Evolutionary conservation across 441 rosid genomes (phyloP).

Genomic region (Biscutella laevigata): DNA sequence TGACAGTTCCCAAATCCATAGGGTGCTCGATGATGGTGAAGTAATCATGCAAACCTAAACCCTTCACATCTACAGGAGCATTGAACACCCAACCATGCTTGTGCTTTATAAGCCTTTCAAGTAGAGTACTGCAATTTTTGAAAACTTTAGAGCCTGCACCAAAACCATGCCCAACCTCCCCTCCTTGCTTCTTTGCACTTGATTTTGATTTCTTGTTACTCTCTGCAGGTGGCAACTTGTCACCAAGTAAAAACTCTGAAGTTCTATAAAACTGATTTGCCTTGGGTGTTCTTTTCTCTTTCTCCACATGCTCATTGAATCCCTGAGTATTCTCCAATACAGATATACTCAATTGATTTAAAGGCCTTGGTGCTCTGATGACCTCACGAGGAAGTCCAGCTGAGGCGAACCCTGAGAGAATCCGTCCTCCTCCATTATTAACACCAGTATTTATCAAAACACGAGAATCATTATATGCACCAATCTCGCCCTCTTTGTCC

Average conservation of each 20-base stretch:
- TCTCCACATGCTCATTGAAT: slow-evolving; percentile 61
- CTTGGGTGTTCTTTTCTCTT: slow-evolving; percentile 95
- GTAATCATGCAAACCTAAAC: slow-evolving; percentile 67
- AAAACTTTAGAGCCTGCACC: slow-evolving; percentile 46
- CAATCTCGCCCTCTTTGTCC: slow-evolving; percentile 53
- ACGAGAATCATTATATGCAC: slow-evolving; percentile 33
- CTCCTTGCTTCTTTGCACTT: slow-evolving; percentile 66
- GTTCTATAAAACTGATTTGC: slow-evolving; percentile 88
- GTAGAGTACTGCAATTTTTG: slow-evolving; percentile 51
- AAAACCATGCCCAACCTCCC: slow-evolving; percentile 44
- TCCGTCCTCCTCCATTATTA: slow-evolving; percentile 47
- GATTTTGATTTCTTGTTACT: slow-evolving; percentile 84
- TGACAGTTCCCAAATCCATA: slow-evolving; percentile 94
- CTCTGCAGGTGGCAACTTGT: slow-evolving; percentile 91
- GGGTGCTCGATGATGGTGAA: slow-evolving; percentile 64
- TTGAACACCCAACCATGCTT: slow-evolving; percentile 76
- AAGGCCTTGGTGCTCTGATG: slow-evolving; percentile 58
- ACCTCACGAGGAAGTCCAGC: slow-evolving; percentile 44
- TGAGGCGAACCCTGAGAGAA: slow-evolving; percentile 53
- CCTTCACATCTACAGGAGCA: slow-evolving; percentile 76
- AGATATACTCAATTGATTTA: slow-evolving; percentile 60
- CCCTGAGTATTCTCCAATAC: slow-evolving; percentile 67
- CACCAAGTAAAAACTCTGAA: slow-evolving; percentile 93
- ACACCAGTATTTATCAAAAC: slow-evolving; percentile 28
- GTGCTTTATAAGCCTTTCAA: slow-evolving; percentile 70